Base-by-base conservation (phyloP, 1,284 basidiomycete species). In the Veloporphyrellus conicus region DNA sequence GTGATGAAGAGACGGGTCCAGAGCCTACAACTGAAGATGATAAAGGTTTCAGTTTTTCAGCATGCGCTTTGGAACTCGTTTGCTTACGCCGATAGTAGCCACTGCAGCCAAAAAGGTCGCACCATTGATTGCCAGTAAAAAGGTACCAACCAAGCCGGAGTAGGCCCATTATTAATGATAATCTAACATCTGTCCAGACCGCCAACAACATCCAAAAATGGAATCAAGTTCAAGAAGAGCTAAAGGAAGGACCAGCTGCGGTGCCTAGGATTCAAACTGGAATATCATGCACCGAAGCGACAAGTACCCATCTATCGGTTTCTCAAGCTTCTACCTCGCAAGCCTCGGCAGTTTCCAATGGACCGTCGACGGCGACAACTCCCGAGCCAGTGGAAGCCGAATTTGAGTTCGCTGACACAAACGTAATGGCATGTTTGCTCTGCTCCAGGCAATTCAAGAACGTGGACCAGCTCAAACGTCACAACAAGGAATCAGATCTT, bases 361-460 rank as follows among this genome's bases (percentile, higher is more conserved):
- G 47, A 42, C 58, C 50, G 15, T 53, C 57, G 22, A 45, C 54
- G 38, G 57, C 67, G 7, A 61, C 68, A 14, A 69, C 66, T 22
- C 67, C 73, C 6, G 68, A 68, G 15, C 66, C 70, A 4, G 54
- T 66, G 14, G 77, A 82, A 57, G 66, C 66, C 23, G 85, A 86
- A 39, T 84, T 87, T 49, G 89, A 90, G 61, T 93, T 87, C 58
- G 78, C 86, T 25, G 90, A 93, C 62, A 71, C 76, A 7, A 70
- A 66, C 53, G 81, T 81, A 46, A 72, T 89, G 59, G 86, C 85
- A 35, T 97, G 93, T 65, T 67, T 96, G 41, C 80, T 97, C 7
- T 97, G 93, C 62, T 82, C 91, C 45, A 80, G 93, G 22, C 89
- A 93, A 64, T 93, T 97, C 80, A 95, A 94, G 69, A 74, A 80